Evolutionary conservation across 441 rosid genomes (phyloP).

Genomic region (Gossypium gossypioides): DNA sequence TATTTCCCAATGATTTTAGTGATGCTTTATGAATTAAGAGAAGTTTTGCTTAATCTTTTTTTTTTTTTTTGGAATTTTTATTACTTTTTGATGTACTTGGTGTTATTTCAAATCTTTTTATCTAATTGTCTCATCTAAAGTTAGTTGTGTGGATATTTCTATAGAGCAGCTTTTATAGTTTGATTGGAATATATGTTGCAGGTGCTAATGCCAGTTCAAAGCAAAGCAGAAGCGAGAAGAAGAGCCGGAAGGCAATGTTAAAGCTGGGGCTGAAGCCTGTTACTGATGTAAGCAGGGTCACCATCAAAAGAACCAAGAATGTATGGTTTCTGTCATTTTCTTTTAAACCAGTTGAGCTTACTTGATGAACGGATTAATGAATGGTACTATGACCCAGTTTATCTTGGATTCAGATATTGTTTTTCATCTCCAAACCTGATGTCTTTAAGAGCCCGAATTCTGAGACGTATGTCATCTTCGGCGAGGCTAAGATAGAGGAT

Average conservation of each 20-base stretch:
- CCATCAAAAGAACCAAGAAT: constrained; percentile 45
- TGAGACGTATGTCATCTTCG: constrained; percentile 43
- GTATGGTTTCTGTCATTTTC: constrained; percentile 13
- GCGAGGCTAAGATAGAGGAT: constrained; percentile 59
- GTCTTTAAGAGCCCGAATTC: constrained; percentile 53
- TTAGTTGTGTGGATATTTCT: not conserved
- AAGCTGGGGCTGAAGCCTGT: constrained; percentile 47
- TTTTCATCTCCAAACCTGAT: constrained; percentile 54
- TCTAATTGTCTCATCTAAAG: not conserved
- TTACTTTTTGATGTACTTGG: no score
- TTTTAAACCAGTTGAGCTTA: not conserved
- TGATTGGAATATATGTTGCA: constrained; percentile 10
- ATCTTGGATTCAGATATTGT: constrained; percentile 28
- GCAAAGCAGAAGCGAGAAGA: constrained; percentile 52
- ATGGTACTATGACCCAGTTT: not conserved
- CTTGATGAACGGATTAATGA: not conserved
- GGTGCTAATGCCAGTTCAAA: constrained; percentile 44
- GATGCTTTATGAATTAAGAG: not conserved
- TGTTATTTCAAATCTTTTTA: not conserved
- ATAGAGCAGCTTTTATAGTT: not conserved
- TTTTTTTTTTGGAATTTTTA: not conserved
- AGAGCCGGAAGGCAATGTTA: constrained; percentile 46
- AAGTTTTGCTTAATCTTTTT: not conserved
- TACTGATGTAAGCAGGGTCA: constrained; percentile 37
- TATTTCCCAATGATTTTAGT: no score